Evolutionary conservation across 1,284 basidiomycete species (phyloP).

Genomic region (Malassezia japonica): DNA sequence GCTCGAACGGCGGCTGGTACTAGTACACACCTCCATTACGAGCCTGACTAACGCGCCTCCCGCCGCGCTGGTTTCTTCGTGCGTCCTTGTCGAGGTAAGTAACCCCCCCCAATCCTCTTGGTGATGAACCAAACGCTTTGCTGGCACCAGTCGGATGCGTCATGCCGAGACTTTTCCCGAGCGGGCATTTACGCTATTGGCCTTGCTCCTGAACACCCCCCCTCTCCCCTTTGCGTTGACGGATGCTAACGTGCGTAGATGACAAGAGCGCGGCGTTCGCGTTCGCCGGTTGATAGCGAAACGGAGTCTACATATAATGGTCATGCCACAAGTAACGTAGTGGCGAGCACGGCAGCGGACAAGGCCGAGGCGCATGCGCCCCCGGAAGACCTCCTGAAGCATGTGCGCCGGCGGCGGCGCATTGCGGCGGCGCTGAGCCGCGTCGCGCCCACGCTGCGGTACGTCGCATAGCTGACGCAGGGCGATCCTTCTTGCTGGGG

Average conservation of each 20-base stretch:
- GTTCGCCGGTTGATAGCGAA: neutral
- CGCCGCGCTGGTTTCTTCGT: neutral
- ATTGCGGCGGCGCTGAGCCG: neutral
- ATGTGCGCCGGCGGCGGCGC: neutral
- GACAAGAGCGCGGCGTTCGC: neutral
- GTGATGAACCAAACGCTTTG: slow-evolving; percentile 19
- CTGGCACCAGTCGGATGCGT: slow-evolving; percentile 20
- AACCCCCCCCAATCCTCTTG: neutral
- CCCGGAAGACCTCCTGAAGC: neutral
- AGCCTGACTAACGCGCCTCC: neutral
- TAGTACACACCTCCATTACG: slow-evolving; percentile 12
- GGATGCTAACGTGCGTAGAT: slow-evolving; percentile 4
- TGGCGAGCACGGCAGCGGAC: too few species aligned
- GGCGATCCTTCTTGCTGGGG: slow-evolving; percentile 14
- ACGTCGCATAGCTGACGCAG: neutral
- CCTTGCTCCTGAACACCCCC: slow-evolving; percentile 15
- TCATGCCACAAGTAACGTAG: too few species aligned
- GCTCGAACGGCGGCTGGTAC: slow-evolving; percentile 6
- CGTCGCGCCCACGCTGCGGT: neutral
- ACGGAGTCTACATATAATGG: neutral
- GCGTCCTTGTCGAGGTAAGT: slow-evolving; percentile 15
- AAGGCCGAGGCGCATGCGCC: neutral
- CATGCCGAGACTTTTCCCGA: slow-evolving; percentile 17
- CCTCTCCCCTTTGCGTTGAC: neutral
- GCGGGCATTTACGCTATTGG: slow-evolving; percentile 21